Evolutionary conservation across 2,329 filamentous ascomycete species (phyloP), one percentile per base, ranked within the genome.

Genomic region (Incumbomyces delicatus): DNA sequence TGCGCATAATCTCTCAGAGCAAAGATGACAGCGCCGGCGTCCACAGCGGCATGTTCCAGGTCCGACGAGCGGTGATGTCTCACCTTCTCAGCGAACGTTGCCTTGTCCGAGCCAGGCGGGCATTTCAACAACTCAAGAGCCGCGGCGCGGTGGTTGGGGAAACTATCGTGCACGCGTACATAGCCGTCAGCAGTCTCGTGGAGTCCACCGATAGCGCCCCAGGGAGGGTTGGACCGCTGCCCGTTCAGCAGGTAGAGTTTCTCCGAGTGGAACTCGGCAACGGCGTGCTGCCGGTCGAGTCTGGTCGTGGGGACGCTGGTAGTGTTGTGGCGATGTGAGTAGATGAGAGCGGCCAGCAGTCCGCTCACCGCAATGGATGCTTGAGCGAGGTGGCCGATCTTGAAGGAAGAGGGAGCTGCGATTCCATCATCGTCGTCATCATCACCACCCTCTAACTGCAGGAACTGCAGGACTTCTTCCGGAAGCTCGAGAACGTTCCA

Each of bases 121-220:
- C 74, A 57, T 0, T 66, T 67, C 0, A 80, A 60, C 0, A 79
- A 59, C 2, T 58, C 48, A 2, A 73, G 58, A 0, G 69, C 66
- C 2, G 68, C 71, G 2, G 61, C 22, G 0, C 66, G 65, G 48
- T 80, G 76, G 42, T 77, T 68, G 0, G 68, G 64, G 46, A 79
- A 78, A 0, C 58, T 58, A 45, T 78, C 76, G 50, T 80, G 76
- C 38, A 79, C 68, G 2, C 75, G 67, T 2, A 80, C 68, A 41
- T 73, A 63, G 1, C 75, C 75, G 8, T 27, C 22, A 48, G 59
- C 58, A 0, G 74, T 70, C 44, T 63, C 64, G 54, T 80, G 69
- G 0, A 78, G 54, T 0, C 75, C 76, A 2, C 75, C 73, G 2
- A 79, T 66, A 0, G 64, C 59, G 0, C 67, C 68, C 61, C 66